A percentile compares a stretch with the other conserved stretches of the same genome.
Conservation (phyloP, 2,329 filamentous ascomycete genomes). For the Byssoonygena ceratinophila region DNA sequence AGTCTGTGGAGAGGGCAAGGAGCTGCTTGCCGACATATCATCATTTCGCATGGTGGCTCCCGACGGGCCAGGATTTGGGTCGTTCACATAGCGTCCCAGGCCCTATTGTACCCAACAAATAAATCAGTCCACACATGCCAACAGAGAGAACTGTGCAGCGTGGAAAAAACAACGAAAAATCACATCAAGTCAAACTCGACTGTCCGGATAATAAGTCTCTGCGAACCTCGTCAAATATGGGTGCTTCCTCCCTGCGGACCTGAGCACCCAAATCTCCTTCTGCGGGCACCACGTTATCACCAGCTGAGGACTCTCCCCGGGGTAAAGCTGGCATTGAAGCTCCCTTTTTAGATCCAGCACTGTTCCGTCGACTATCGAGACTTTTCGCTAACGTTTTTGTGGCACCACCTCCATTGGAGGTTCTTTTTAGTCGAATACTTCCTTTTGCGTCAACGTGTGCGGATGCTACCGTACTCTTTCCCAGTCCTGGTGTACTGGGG, state of each 20-base stretch:
- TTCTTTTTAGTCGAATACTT: constrained; percentile 43
- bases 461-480: constrained; percentile 81
- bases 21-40: constrained; percentile 3
- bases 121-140: constrained; percentile 15
- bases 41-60: constrained; percentile 15
- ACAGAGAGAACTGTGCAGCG: neutral
- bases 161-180: neutral
- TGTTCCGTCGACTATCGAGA: constrained; percentile 81
- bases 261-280: constrained; percentile 27
- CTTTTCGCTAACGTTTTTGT: constrained; percentile 75
- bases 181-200: constrained; percentile 19
- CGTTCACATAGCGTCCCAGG: neutral
- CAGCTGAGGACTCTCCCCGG: constrained; percentile 26
- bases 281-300: constrained; percentile 28
- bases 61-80: constrained; percentile 1
- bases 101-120: constrained; percentile 14
- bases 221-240: constrained; percentile 41
- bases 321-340: constrained; percentile 23
- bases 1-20: constrained; percentile 21
- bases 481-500: constrained; percentile 81
- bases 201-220: constrained; percentile 37
- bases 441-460: constrained; percentile 80
- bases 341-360: constrained; percentile 71
- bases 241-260: constrained; percentile 31
- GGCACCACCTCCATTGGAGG: constrained; percentile 57